Evolutionary conservation across 805 yeast genomes (phyloP), one percentile per base, ranked within the genome.

Genomic region (Ogataea pilisensis): DNA sequence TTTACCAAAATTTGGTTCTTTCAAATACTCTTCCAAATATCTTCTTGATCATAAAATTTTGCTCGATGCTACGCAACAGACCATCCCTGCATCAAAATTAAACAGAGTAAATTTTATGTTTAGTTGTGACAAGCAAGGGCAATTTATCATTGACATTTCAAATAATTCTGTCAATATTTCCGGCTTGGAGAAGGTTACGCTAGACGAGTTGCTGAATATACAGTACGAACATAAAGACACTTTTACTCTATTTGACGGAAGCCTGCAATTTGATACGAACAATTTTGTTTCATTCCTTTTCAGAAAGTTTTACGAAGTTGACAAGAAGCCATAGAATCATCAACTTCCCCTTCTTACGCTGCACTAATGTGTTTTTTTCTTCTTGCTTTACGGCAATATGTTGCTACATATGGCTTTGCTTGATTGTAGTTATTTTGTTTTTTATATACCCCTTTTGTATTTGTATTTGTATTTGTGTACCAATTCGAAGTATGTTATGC

Each of bases 91-190:
- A 4, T 69, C 76, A 13, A 78, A 76, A 42, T 69, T 78, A 35
- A 82, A 84, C 14, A 85, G 83, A 52, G 71, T 88, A 20, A 78
- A 76, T 45, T 79, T 91, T 55, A 77, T 84, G 64, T 80, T 88
- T 55, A 76, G 84, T 46, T 83, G 91, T 55, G 86, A 85, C 52
- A 69, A 75, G 46, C 80, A 78, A 7, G 91, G 91, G 2, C 73
- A 71, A 21, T 88, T 87, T 55, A 74, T 75, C 4, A 69, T 93
- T 18, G 93, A 90, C 38, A 85, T 87, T 8, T 78, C 86, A 4
- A 78, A 74, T 57, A 72, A 80, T n/a, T 42, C 46, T 14, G 37
- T 40, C 8, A 55, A 50, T 4, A 31, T 46, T 18, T 27, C 34
- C 29, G 74, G 82, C n/a, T 56, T 64, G 25, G 72, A 67, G 28